phyloP scores from a whole-genome alignment of 2,329 filamentous ascomycete species.

The Didymella keratinophila region DNA sequence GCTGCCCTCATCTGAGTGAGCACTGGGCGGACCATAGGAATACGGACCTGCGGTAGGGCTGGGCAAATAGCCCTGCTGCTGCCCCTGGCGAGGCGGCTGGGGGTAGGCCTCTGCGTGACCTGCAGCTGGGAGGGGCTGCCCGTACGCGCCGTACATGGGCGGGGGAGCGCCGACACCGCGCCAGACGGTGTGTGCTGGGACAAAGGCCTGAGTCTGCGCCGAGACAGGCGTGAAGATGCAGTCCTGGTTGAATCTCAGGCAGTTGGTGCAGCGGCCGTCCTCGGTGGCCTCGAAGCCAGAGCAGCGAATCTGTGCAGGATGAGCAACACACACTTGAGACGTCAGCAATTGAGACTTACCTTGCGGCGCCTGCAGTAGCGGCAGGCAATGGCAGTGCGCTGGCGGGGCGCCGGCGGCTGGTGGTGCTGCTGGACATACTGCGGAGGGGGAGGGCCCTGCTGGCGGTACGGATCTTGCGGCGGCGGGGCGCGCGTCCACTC shows the following conservation, averaged over 20 bases:
- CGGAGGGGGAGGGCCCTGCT: slow-evolving; percentile 49
- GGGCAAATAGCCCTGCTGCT: slow-evolving; percentile 54
- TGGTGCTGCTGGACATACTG: slow-evolving; percentile 49
- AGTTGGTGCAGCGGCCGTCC: slow-evolving; percentile 76
- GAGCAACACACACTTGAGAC: slow-evolving; percentile 16
- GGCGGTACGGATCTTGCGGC: slow-evolving; percentile 51
- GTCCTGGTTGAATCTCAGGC: slow-evolving; percentile 76
- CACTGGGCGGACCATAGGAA: slow-evolving; percentile 47
- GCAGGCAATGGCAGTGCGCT: slow-evolving; percentile 68
- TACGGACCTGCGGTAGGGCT: slow-evolving; percentile 56
- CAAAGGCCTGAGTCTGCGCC: slow-evolving; percentile 76
- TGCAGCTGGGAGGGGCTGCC: slow-evolving; percentile 56
- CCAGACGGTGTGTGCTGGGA: slow-evolving; percentile 73
- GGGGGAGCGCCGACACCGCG: slow-evolving; percentile 55
- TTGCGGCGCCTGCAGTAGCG: slow-evolving; percentile 67
- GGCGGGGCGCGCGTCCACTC: slow-evolving; percentile 55
- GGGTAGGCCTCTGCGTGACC: slow-evolving; percentile 46
- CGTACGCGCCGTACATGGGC: slow-evolving; percentile 61
- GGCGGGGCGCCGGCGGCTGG: slow-evolving; percentile 62
- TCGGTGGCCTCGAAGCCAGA: slow-evolving; percentile 76
- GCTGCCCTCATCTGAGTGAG: slow-evolving; percentile 49
- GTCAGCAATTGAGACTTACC: slow-evolving; percentile 48
- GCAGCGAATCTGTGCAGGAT: slow-evolving; percentile 70
- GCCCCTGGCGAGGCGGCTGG: slow-evolving; percentile 45
- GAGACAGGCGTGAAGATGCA: slow-evolving; percentile 81